Evolutionary conservation across 305 asterid genomes (phyloP), one percentile per base, ranked within the genome.

Genomic region (Salvia sclarea): DNA sequence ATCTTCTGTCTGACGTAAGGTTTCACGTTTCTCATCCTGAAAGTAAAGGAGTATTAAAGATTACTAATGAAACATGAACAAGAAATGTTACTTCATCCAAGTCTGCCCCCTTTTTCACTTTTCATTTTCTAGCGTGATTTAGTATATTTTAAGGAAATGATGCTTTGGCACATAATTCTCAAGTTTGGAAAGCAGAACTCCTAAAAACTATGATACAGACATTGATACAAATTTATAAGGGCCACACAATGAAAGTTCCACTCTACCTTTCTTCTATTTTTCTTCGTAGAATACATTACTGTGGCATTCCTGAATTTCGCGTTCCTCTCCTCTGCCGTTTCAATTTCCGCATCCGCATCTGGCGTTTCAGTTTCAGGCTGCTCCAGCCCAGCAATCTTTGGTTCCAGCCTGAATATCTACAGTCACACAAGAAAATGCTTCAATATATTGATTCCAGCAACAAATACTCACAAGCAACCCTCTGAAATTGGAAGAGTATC

Each of bases 351-450:
- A 5, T 13, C 80, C 49, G 52, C 78, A 71, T 84, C 85, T 31
- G 58, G 61, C 11, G 25, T 66, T 59, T 74, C 81, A 11, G 69
- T 58, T 17, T 86, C 88, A 37, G 60, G 66, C 64, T 50, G 61
- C 54, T 79, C 85, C 56, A 43, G 6, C 18, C 58, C 89, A 60
- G 31, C 75, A 66, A 87, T 31, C 75, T 56, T 89, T 0, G 96
- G 86, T 38, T 79, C 94, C 86, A 92, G 55, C 74, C 96, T 86
- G 67, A 92, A 79, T 78, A 92, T 84, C 98, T 92, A 81, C 68
- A 56, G 35, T 48, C 76, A 68, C 25, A 72, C 6, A 61, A 28
- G 2, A 38, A 59, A 59, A 24, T 6, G 61, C 40, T 38, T 6
- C 12, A 54, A 33, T 38, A 16, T 53, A 16, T 33, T 37, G 10